Evolutionary conservation across 345 rosid genomes (phyloP).

Genomic region (Garcia nutans): DNA sequence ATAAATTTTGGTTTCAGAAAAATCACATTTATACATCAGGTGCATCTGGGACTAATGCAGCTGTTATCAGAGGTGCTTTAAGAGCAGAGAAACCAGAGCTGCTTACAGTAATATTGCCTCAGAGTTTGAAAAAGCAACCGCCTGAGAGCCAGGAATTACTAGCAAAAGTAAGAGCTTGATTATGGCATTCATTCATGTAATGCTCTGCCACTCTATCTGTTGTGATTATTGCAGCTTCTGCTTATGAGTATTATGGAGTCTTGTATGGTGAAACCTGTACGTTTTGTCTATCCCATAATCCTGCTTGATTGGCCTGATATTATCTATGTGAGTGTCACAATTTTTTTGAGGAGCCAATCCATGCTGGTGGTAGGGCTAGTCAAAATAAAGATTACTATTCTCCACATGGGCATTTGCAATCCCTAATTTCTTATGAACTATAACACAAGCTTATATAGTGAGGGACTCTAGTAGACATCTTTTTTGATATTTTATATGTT

Average conservation of each 20-base stretch:
- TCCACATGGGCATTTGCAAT: neutral
- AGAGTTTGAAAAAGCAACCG: conserved; percentile 85
- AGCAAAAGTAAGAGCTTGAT: conserved; percentile 57
- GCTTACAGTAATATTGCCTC: conserved; percentile 89
- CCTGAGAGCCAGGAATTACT: conserved; percentile 95
- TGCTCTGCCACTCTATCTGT: neutral
- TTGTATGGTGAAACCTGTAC: neutral
- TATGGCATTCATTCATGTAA: conserved; percentile 1
- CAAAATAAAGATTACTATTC: conserved; percentile 4
- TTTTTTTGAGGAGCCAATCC: neutral
- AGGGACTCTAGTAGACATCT: neutral
- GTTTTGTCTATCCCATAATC: neutral
- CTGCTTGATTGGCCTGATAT: neutral
- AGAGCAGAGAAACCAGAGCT: conserved; percentile 95
- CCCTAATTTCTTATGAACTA: neutral
- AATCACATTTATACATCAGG: conserved; percentile 97
- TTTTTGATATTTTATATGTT: neutral
- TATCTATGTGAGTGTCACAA: neutral
- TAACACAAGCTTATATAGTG: neutral
- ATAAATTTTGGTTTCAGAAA: conserved; percentile 57
- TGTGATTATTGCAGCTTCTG: neutral
- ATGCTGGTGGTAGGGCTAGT: neutral
- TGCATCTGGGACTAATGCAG: conserved; percentile 97
- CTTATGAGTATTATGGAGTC: neutral
- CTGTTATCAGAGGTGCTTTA: conserved; percentile 96